Percentiles rank a stretch among this genome's conserved stretches.
Conservation (phyloP, 2,329 filamentous ascomycete species). For the Cercospora sp. region DNA sequence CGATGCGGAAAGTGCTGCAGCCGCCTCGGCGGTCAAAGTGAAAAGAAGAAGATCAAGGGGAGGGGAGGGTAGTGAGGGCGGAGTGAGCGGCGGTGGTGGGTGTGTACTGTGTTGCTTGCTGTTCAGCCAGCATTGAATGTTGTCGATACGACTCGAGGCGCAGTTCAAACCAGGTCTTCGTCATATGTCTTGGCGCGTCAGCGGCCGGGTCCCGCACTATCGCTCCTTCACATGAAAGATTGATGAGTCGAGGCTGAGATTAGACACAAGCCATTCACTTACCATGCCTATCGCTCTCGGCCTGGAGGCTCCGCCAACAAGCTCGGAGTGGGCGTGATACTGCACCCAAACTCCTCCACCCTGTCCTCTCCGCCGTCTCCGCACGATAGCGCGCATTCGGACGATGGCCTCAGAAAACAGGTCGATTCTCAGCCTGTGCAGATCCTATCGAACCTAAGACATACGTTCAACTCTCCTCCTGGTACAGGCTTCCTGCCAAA, state of each 20-base stretch:
- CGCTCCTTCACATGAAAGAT: conserved; percentile 11
- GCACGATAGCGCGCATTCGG: conserved; percentile 40
- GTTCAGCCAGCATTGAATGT: background rate
- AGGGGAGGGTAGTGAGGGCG: background rate
- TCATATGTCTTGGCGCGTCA: conserved; percentile 7
- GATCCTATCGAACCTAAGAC: conserved; percentile 89
- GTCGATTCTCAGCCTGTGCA: conserved; percentile 50
- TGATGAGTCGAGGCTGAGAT: background rate
- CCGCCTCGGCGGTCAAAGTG: background rate
- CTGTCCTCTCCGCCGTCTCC: conserved; percentile 32
- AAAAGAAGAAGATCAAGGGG: background rate
- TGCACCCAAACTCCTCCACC: conserved; percentile 59
- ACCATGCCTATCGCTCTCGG: conserved; percentile 63
- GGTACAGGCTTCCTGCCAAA: conserved; percentile 95
- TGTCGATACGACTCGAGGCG: conserved; percentile 3
- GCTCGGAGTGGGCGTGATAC: conserved; percentile 88
- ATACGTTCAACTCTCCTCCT: conserved; percentile 89
- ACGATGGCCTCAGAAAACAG: conserved; percentile 33
- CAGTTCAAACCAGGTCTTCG: conserved; percentile 2
- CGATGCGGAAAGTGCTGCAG: background rate
- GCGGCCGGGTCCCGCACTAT: conserved; percentile 13
- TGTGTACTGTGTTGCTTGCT: background rate
- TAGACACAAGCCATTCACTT: background rate
- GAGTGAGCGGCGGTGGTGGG: background rate
- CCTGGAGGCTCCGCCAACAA: conserved; percentile 95